A percentile compares a stretch with the other conserved stretches of the same genome.
Conservation (phyloP, 2,329 filamentous ascomycete genomes). For the Paraphoma chrysanthemicola region DNA sequence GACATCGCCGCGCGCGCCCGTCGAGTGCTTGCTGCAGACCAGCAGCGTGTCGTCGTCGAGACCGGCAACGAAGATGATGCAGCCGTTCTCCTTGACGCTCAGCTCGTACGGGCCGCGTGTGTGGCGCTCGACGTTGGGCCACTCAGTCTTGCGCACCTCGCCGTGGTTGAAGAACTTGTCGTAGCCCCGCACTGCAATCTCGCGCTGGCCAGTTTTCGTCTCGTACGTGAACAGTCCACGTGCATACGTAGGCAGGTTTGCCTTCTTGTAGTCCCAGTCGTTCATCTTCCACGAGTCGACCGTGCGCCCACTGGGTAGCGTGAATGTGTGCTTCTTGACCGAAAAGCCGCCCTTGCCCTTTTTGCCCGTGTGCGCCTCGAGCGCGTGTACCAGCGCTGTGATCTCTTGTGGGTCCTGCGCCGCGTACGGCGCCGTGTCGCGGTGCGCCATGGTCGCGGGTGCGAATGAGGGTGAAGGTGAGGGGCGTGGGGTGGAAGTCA, state of each 20-base stretch:
- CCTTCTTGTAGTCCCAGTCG: conserved; percentile 95
- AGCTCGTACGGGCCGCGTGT: conserved; percentile 92
- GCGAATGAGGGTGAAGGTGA: neutral
- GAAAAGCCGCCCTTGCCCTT: conserved; percentile 64
- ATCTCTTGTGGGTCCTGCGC: conserved; percentile 75
- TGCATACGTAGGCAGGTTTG: conserved; percentile 86
- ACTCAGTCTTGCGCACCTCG: conserved; percentile 82
- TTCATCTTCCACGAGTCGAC: conserved; percentile 94
- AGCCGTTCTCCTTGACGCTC: conserved; percentile 98
- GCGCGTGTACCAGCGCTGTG: conserved; percentile 66
- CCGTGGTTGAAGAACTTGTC: conserved; percentile 98
- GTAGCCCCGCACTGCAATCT: conserved; percentile 90
- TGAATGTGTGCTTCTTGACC: conserved; percentile 81
- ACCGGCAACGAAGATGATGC: conserved; percentile 96
- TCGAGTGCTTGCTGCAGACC: conserved; percentile 99
- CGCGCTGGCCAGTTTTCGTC: conserved; percentile 67
- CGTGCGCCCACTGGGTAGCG: conserved; percentile 68
- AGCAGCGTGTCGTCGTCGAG: conserved; percentile 87
- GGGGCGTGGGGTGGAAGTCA: neutral
- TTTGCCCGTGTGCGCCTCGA: conserved; percentile 64
- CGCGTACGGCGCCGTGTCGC: conserved; percentile 64
- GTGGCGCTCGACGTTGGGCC: conserved; percentile 76
- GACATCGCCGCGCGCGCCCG: conserved; percentile 75
- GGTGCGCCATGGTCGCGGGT: conserved; percentile 58
- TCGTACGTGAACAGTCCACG: conserved; percentile 91